Evolutionary conservation across 768 basidiomycete species (phyloP), one percentile per base, ranked within the genome.

Genomic region (Auriscalpium vulgare): DNA sequence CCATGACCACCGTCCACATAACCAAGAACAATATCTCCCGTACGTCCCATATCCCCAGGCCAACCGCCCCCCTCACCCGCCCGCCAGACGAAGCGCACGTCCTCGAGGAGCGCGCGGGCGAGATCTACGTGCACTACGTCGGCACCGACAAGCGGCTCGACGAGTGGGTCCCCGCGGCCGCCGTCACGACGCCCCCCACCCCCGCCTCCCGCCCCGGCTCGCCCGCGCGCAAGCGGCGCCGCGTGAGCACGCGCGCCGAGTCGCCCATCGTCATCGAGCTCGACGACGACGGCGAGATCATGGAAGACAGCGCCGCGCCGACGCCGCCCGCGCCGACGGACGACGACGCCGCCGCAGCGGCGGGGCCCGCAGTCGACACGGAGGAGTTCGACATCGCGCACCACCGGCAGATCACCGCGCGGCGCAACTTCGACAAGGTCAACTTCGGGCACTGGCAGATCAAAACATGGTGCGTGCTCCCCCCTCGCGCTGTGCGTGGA

Each of bases 371-470:
- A 37, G 75, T 85, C 74, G 79, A 81, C 16, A 85, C 86, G 65
- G 85, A 88, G 58, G 87, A 88, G 56, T 81, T 77, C 64, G 86
- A 88, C 62, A 71, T 86, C 29, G 74, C 82, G 57, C 82, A 82
- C 54, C 84, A 87, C 66, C 83, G 81, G 66, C 77, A 82, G 66
- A 78, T 83, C 59, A 81, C 80, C 21, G 78, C 82, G 5, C 81
- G 84, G 62, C 78, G 89, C 58, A 97, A 95, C 67, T 92, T 94
- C 66, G 91, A 93, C 58, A 83, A 81, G 64, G 90, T 95, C 59
- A 80, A 84, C 63, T 91, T 93, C 70, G 91, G 90, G 46, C 76
- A 83, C 29, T 94, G 87, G 82, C 78, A 87, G 67, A 89, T 97
- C 64, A 87, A 84, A 67, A 91, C 92, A 9, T 95, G 93, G 93